These are phyloP conservation scores for Withania somnifera DNA, from an alignment of 305 asterid species.

Conservation along the genomic window DNA sequence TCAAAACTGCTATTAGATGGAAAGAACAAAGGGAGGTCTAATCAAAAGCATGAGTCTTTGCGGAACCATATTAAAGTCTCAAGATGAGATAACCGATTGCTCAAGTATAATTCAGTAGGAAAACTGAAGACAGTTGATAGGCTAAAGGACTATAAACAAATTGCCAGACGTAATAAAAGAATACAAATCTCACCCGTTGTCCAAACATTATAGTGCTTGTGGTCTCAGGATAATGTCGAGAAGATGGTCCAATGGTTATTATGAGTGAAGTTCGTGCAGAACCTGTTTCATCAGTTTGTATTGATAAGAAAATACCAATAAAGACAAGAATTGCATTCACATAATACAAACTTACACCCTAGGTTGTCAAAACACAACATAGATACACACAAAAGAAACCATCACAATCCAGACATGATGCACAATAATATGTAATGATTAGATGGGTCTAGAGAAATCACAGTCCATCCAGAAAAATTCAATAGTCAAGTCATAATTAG, in stretches of 20 bases:
- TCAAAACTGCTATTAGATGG: neutral
- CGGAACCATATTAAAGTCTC: neutral
- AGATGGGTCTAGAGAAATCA: too few species aligned
- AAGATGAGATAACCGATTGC: neutral
- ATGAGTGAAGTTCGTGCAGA: conserved; percentile 95
- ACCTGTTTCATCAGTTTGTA: conserved; percentile 39
- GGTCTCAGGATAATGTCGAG: conserved; percentile 84
- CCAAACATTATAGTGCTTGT: conserved; percentile 92
- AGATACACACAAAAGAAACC: neutral
- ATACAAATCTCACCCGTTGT: conserved; percentile 61
- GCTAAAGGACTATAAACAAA: neutral
- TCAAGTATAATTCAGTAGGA: neutral
- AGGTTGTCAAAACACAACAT: neutral
- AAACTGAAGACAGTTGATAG: neutral
- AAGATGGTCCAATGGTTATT: conserved; percentile 76
- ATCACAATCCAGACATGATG: neutral
- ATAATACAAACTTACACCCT: neutral
- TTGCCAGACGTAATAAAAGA: neutral
- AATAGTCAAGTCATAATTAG: neutral
- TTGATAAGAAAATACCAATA: neutral
- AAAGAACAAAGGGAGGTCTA: neutral
- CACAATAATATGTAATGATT: neutral
- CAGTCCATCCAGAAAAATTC: neutral
- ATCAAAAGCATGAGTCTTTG: neutral
- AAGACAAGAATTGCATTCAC: neutral